Evolutionary conservation across 225 moss, liverwort and hornwort species (phyloP), one percentile per base, ranked within the genome.

Genomic region (Thuidium tamariscinum): DNA sequence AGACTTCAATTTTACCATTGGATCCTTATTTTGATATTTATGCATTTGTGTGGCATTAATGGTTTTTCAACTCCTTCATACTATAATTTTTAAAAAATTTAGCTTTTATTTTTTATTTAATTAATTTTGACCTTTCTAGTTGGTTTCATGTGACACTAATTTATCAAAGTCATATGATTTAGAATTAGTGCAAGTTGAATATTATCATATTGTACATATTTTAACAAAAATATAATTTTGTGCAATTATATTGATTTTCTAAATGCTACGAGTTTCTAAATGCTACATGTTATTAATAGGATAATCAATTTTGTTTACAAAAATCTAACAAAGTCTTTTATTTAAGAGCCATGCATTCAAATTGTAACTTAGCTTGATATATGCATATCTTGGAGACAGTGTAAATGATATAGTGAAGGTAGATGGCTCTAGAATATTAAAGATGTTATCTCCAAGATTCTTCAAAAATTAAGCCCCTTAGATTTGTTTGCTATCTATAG

Each of bases 221-320:
- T 72, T 46, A 10, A 29, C 2, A 30, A 10, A 68, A 46, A 29
- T 17, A 0, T 46, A 2, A 30, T 46, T 17, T 6, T 19, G 4
- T 32, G 0, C 3, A 49, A 13, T 2, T 11, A 7, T 20, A 49
- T 7, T 7, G 2, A 17, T 48, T 19, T 73, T 48, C 2, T 10
- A 29, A 0, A 1, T 29, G 10, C 0, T 0, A 0, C 1, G 18
- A 11, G 20, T 49, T 19, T 20, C 12, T 0, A n/a, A n/a, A n/a
- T n/a, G n/a, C n/a, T n/a, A n/a, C n/a, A n/a, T n/a, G n/a, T n/a
- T n/a, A n/a, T n/a, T n/a, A n/a, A n/a, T n/a, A n/a, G n/a, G n/a
- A n/a, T n/a, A n/a, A n/a, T n/a, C n/a, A n/a, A n/a, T n/a, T n/a
- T n/a, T n/a, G n/a, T n/a, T n/a, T n/a, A n/a, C n/a, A n/a, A n/a